Conservation (phyloP, 805 yeast genomes). For the Metschnikowia vanudenii region DNA sequence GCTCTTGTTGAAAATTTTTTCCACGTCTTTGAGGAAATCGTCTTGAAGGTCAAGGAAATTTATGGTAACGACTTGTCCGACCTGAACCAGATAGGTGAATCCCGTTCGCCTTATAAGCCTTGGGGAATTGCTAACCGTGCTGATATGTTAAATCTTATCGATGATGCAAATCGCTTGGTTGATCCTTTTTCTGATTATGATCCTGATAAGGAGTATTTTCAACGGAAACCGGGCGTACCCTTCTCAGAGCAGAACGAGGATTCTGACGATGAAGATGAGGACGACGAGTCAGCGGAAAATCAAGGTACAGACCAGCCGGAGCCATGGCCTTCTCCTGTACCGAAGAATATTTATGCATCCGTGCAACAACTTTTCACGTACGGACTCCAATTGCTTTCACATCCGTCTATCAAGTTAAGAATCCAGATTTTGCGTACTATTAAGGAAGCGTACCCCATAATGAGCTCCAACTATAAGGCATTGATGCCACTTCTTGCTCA, state of each 20-base stretch:
- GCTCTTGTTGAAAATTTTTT: slow-evolving; percentile 72
- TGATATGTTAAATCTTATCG: slow-evolving; percentile 46
- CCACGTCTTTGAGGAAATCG: slow-evolving; percentile 61
- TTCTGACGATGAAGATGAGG: slow-evolving; percentile 27
- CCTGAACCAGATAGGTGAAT: background rate
- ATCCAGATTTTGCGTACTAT: slow-evolving; percentile 54
- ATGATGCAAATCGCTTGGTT: slow-evolving; percentile 29
- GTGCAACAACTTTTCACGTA: slow-evolving; percentile 63
- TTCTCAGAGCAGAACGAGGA: slow-evolving; percentile 26
- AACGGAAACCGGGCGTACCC: slow-evolving; percentile 37
- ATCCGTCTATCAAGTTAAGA: slow-evolving; percentile 57
- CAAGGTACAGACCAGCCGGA: slow-evolving; percentile 14
- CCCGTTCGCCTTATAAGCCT: slow-evolving; percentile 36
- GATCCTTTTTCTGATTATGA: slow-evolving; percentile 33
- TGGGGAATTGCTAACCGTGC: slow-evolving; percentile 56
- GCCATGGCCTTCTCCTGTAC: slow-evolving; percentile 67
- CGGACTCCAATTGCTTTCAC: slow-evolving; percentile 68
- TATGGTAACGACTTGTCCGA: slow-evolving; percentile 24
- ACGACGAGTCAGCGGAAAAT: slow-evolving; percentile 9
- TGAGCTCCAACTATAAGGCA: slow-evolving; percentile 30
- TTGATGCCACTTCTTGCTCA: slow-evolving; percentile 34
- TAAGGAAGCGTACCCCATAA: slow-evolving; percentile 29
- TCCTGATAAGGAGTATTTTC: slow-evolving; percentile 38
- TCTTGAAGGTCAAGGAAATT: slow-evolving; percentile 43
- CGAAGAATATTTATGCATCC: slow-evolving; percentile 56